Base-by-base conservation (phyloP, 257 asterid species). In the Capsicum pubescens region DNA sequence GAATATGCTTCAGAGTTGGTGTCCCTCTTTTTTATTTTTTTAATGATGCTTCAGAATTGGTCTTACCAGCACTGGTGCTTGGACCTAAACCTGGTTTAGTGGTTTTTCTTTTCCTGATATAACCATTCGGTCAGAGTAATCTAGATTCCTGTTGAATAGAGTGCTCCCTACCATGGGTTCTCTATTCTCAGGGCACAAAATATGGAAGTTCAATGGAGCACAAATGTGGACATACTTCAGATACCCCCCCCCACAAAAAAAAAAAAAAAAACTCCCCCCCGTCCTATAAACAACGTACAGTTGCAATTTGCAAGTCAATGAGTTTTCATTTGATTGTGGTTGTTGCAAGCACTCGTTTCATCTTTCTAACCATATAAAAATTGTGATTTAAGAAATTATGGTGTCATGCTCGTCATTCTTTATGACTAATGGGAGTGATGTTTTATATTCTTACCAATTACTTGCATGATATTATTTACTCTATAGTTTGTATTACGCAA, bases 301-400 rank as follows among this genome's bases (percentile, higher is more conserved):
- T 39, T 68, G 76, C 52, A 36, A 68, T 68, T 68, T 72, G 80
- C 59, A 6, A 13, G 80, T 48, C 59, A 72, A 3, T 48, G 58
- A 48, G 59, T 19, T 46, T 36, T 72, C 48, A 72, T 48, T 72
- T 46, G 59, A 72, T 50, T 44, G 39, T 71, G 36, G 9, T n/a
- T n/a, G 19, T n/a, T 71, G 6, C 12, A 17, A 19, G 19, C 59
- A 46, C 17, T 72, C 19, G 80, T 72, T 48, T 19, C n/a, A 72
- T 72, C 42, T 48, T 72, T 50, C 35, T 48, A 72, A 48, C 80
- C 42, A 48, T 72, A 19, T 26, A 1, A 26, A 72, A 72, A 72
- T 72, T 72, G 17, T 72, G 59, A 72, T 72, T 46, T 68, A 39
- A 68, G 58, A 72, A 48, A 74, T 74, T 74, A 74, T 19, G 58